A percentile compares a stretch with the other conserved stretches of the same genome.
phyloP scores from a whole-genome alignment of 176 grass and related monocot species.

The Tillandsia fasciculata region DNA sequence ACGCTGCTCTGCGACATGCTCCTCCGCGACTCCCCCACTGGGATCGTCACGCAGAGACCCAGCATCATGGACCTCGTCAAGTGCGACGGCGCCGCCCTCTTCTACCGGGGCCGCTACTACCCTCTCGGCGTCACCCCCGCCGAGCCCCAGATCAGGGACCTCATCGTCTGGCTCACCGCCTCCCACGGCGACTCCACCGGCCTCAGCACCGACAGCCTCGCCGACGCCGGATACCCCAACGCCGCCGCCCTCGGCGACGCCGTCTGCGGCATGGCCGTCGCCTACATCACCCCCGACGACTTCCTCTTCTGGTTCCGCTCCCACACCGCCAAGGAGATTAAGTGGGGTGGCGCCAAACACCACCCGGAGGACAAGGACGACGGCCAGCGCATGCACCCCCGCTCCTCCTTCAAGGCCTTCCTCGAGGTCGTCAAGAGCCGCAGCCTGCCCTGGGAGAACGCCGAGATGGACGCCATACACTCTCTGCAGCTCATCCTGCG shows the following conservation, averaged over 20 bases:
- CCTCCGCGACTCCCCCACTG: constrained; percentile 76
- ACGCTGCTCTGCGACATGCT: constrained; percentile 96
- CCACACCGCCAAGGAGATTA: constrained; percentile 92
- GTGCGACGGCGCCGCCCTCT: constrained; percentile 87
- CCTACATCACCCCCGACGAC: constrained; percentile 76
- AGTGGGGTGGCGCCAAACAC: constrained; percentile 97
- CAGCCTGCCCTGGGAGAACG: constrained; percentile 90
- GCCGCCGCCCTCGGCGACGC: constrained; percentile 73
- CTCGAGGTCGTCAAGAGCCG: constrained; percentile 93
- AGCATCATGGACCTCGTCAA: constrained; percentile 99
- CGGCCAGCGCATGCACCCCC: constrained; percentile 90
- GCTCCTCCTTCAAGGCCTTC: constrained; percentile 95
- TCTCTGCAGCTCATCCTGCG: constrained; percentile 92
- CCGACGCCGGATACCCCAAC: constrained; percentile 72
- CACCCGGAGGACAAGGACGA: constrained; percentile 95
- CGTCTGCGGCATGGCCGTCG: constrained; percentile 90
- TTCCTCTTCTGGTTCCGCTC: constrained; percentile 98
- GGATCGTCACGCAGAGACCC: constrained; percentile 90
- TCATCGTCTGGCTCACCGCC: constrained; percentile 63
- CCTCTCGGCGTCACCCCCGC: constrained; percentile 73
- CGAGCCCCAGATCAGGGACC: constrained; percentile 81
- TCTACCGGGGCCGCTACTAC: constrained; percentile 77
- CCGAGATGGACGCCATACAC: constrained; percentile 96
- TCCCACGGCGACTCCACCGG: constrained; percentile 81
- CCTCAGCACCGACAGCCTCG: constrained; percentile 86